Base-by-base conservation (phyloP, 1,284 basidiomycete genomes). In the Trametes versicolor region DNA sequence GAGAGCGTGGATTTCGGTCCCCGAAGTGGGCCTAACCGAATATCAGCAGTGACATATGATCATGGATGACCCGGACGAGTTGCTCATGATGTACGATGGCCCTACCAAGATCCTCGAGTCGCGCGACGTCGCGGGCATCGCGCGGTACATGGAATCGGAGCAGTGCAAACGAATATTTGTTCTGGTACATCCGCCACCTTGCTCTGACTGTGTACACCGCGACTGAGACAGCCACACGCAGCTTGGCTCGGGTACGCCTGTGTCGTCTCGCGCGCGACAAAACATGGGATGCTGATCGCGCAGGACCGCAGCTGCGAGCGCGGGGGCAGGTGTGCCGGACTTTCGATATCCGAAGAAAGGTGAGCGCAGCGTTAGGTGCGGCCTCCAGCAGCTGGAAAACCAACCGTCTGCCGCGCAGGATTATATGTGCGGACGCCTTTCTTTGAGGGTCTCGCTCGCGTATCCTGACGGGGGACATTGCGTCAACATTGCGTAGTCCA, bases 241-340 rank as follows among this genome's bases (percentile, higher is more conserved):
- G 65, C 62, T 64, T 13, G 74, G 62, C 21, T 58, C 58, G 62
- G 60, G 58, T 70, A 39, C 49, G 62, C 19, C 4, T 21, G 17
- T 58, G 1, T 21, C 7, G 21, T 23, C 49, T 10, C 37, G 21
- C 29, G 21, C 29, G 29, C 25, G 45, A 55, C 37, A 61, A 39
- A n/a, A 39, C 17, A 36, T 12, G 10, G 12, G 29, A 13, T 60
- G 36, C 25, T 39, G 49, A 60, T 29, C 48, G 62, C 47, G 8
- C 12, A 37, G 43, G 29, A 32, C 27, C 34, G 29, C 63, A 93
- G 91, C 91, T 49, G 83, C 92, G 48, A 92, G 90, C 71, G 93
- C 91, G 5, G 85, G 90, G 43, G 91, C 92, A 69, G 92, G 92
- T 2, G 93, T 94, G 37, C 92, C 92, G 6, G 92, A 94, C 75